Evolutionary conservation across 495 filamentous ascomycete genomes (phyloP), one percentile per base, ranked within the genome.

Genomic region (Penicillium daleae): DNA sequence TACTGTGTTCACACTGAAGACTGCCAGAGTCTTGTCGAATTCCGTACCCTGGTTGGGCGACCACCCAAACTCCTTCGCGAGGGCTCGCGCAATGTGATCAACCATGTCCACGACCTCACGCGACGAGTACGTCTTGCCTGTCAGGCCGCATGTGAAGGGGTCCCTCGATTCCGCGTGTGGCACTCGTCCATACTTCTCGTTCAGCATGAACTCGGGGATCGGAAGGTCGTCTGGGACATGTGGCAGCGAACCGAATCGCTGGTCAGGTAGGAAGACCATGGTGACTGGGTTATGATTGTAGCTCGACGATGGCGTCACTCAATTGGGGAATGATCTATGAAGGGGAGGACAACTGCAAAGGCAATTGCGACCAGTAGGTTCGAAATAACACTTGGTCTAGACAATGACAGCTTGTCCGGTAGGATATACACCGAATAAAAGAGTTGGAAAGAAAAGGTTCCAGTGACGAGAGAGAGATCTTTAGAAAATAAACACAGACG

Each of bases 1-100:
- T 78, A 93, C 92, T 26, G 92, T 92, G 66, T 97, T 97, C 57
- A 93, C 65, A 37, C 87, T 88, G 74, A 91, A 96, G 12, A 93
- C 76, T 12, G 83, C 88, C 51, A 92, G 66, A 24, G 92, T 87
- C 76, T 95, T 97, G 66, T 97, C 93, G 89, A 90, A 96, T 69
- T 93, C 90, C 0, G 85, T 85, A 22, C 91, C 92, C 60, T 83
- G 66, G 64, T 94, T 93, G 8, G 89, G 85, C 29, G 81, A 65
- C 89, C 90, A 96, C 52, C 85, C 87, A 65, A 95, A 76, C 63
- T 91, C 86, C 68, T 92, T 89, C 9, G 86, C 78, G 5, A 97
- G 74, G 5, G 83, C 87, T 56, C 88, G 84, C 15, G 92, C 85
- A n/a, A 96, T 79, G 48, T 82, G 77, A 19, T 93, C 86, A 3